Percentiles rank a stretch among this genome's conserved stretches.
Evolutionary conservation across 495 filamentous ascomycete species (phyloP).

Genomic region (Xylaria palmicola): DNA sequence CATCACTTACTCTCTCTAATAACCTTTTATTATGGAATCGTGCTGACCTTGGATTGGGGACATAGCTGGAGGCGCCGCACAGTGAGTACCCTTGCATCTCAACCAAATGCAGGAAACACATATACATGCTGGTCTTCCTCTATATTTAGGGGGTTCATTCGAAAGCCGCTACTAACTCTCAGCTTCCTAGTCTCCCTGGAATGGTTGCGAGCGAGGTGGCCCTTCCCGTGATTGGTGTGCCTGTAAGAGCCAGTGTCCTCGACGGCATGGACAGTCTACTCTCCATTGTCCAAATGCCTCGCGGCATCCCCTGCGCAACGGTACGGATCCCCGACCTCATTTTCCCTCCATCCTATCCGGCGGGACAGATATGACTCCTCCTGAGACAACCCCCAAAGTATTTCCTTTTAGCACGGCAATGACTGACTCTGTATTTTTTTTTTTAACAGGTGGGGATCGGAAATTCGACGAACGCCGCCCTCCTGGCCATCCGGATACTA

Average conservation of each 20-base stretch:
- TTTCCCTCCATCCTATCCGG: too few relatives aligned
- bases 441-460: constrained; percentile 75
- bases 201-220: constrained; percentile 85
- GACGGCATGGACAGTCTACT: constrained; percentile 89
- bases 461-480: constrained; percentile 88
- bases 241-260: constrained; percentile 79
- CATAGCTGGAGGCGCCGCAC: constrained; percentile 17
- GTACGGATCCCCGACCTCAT: not conserved
- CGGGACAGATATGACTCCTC: too few relatives aligned
- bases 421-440: not conserved
- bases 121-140: too few relatives aligned
- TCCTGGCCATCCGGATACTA: constrained; percentile 83
- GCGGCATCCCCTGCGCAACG: constrained; percentile 44
- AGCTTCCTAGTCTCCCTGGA: constrained; percentile 30
- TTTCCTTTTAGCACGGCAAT: not conserved
- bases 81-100: constrained; percentile 3
- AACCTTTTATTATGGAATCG: not conserved
- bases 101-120: not conserved
- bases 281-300: constrained; percentile 92
- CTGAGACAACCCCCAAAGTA: not conserved
- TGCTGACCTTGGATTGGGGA: not conserved
- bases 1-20: not conserved
- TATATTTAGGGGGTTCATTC: not conserved
- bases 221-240: constrained; percentile 92
- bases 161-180: not conserved